phyloP scores from a whole-genome alignment of 345 rosid genomes.

The Viola odorata region DNA sequence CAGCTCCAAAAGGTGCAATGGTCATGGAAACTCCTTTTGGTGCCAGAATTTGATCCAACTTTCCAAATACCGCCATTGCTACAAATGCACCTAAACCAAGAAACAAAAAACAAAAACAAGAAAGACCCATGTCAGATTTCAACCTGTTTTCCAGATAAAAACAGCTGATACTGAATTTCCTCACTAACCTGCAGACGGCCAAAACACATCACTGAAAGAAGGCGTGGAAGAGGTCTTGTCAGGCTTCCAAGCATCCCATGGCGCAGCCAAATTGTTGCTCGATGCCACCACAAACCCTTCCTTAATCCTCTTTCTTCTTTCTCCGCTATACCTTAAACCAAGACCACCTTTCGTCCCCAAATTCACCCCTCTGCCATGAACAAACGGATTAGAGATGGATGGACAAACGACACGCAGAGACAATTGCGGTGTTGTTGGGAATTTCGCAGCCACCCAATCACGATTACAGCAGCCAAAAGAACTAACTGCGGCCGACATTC shows the following conservation, averaged over 20 bases:
- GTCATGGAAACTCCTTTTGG: slow-evolving; percentile 73
- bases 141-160: background rate
- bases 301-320: background rate
- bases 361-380: background rate
- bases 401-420: background rate
- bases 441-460: background rate
- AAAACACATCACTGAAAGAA: slow-evolving; percentile 62
- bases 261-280: slow-evolving; percentile 33
- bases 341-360: background rate
- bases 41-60: slow-evolving; percentile 67
- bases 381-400: background rate
- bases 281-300: slow-evolving; percentile 25
- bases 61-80: slow-evolving; percentile 90
- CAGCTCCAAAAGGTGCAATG: slow-evolving; percentile 90
- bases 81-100: slow-evolving; percentile 80
- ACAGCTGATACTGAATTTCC: background rate
- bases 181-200: slow-evolving; percentile 86
- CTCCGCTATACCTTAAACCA: background rate
- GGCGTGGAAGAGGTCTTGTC: slow-evolving; percentile 40
- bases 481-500: background rate
- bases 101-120: background rate
- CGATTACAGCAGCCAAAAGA: background rate
- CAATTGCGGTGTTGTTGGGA: background rate
- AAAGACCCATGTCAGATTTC: background rate
- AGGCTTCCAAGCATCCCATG: slow-evolving; percentile 75